Conservation (phyloP, 108 stramenopile species). For the Cylindrotheca fusiformis region DNA sequence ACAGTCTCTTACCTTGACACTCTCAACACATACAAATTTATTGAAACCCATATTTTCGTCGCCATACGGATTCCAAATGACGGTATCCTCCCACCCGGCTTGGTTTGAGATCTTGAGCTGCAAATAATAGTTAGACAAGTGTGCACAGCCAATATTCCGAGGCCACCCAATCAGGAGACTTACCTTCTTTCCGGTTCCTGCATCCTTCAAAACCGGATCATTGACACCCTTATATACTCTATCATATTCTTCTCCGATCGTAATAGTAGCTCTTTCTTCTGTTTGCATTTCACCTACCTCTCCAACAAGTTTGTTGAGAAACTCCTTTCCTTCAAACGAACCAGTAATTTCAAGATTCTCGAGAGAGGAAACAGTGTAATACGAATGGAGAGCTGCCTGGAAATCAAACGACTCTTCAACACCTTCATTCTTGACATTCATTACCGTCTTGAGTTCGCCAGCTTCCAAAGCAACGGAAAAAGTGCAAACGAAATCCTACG, state of each 20-base stretch:
- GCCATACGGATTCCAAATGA: constrained; percentile 93
- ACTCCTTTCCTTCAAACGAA: constrained; percentile 88
- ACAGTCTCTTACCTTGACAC: constrained; percentile 83
- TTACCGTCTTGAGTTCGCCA: constrained; percentile 81
- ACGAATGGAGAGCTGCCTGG: constrained; percentile 94
- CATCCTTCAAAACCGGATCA: constrained; percentile 87
- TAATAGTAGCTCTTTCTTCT: constrained; percentile 80
- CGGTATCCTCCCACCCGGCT: constrained; percentile 93
- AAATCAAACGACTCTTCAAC: constrained; percentile 84
- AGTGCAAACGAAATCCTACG: constrained; percentile 68
- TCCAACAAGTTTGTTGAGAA: constrained; percentile 85
- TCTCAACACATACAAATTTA: constrained; percentile 95
- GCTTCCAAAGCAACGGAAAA: constrained; percentile 81
- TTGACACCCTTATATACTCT: constrained; percentile 93
- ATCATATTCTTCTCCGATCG: constrained; percentile 89
- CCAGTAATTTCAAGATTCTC: constrained; percentile 87
- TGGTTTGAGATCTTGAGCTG: constrained; percentile 77
- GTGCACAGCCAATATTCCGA: neutral
- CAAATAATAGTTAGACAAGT: neutral
- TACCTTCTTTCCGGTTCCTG: constrained; percentile 81
- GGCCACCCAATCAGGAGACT: constrained; percentile 13
- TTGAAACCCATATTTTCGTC: constrained; percentile 96
- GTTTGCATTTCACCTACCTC: constrained; percentile 84
- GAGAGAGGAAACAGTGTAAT: constrained; percentile 90
- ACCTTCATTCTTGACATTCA: constrained; percentile 85